Conservation (phyloP, 345 rosid species). For the Acer yangbiense region DNA sequence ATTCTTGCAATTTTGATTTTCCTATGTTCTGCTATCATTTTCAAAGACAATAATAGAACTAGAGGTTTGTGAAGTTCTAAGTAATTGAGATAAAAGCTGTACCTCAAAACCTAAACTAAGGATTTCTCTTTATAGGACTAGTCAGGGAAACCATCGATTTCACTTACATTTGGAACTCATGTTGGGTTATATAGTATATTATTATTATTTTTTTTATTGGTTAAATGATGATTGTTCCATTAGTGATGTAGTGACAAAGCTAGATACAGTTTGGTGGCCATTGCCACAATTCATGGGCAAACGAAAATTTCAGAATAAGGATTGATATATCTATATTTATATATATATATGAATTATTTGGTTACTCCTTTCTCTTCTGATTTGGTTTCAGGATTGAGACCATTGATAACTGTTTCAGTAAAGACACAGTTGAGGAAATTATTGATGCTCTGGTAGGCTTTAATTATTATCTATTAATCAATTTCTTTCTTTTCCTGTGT, state of each 20-base stretch:
- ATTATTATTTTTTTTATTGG: background rate
- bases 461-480: background rate
- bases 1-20: background rate
- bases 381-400: constrained; percentile 60
- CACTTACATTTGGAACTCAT: background rate
- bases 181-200: background rate
- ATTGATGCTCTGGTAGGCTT: constrained; percentile 72
- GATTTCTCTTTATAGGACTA: background rate
- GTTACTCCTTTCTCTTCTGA: constrained; percentile 2
- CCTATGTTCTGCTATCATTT: background rate
- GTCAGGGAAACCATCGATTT: background rate
- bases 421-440: constrained; percentile 88
- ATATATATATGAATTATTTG: background rate
- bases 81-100: background rate
- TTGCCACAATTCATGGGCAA: background rate
- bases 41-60: background rate
- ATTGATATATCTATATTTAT: background rate
- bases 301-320: background rate
- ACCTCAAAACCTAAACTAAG: background rate
- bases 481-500: background rate
- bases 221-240: background rate
- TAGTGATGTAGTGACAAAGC: background rate
- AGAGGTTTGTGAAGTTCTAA: background rate
- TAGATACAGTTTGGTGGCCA: background rate
- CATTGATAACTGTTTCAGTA: constrained; percentile 82